Percentiles rank a stretch among this genome's conserved stretches.
These are phyloP conservation scores for Colletotrichum ledebouriae DNA, from an alignment of 2,329 filamentous ascomycete genomes.

Conservation along the genomic window DNA sequence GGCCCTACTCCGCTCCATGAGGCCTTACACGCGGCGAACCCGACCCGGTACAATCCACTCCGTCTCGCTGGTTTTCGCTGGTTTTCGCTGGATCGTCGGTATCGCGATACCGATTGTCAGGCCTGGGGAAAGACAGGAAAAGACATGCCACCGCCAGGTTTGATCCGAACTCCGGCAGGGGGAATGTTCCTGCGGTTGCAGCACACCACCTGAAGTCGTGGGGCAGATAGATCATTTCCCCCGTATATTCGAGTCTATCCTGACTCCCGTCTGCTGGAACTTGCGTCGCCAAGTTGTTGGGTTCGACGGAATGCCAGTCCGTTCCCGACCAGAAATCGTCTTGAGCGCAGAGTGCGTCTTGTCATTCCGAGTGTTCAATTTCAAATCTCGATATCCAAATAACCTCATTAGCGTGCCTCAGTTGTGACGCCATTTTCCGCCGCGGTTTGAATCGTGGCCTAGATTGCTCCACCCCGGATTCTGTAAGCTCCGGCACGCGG, in stretches of 20 bases:
- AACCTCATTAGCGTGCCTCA: no score
- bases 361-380: background rate
- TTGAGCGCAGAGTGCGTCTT: background rate
- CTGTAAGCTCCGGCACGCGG: no score
- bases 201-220: conserved; percentile 15
- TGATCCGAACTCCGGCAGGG: conserved; percentile 4
- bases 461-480: background rate
- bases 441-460: no score
- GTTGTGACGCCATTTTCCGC: no score
- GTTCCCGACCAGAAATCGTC: background rate
- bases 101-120: background rate
- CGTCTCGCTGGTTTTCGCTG: no score
- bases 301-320: conserved; percentile 12
- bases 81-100: no score
- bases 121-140: background rate
- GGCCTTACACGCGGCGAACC: no score
- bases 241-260: no score
- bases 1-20: no score
- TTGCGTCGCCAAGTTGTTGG: background rate
- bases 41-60: no score
- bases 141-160: background rate
- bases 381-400: background rate
- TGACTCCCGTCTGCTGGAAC: background rate
- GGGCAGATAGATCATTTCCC: background rate
- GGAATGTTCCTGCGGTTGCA: conserved; percentile 9